Evolutionary conservation across 2,329 filamentous ascomycete genomes (phyloP).

Genomic region (Fulvia fulva): DNA sequence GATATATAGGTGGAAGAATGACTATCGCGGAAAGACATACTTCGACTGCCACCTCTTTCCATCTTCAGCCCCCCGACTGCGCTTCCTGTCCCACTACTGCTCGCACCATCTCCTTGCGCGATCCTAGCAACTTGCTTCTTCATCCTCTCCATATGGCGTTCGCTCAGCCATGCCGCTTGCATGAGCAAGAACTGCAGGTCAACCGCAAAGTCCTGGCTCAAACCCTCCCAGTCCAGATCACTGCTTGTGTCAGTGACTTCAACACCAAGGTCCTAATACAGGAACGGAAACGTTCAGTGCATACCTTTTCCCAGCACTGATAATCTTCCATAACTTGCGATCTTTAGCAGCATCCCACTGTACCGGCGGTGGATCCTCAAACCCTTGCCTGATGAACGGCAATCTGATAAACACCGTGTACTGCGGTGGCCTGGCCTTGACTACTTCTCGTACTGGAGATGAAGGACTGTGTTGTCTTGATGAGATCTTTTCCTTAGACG

Average conservation of each 20-base stretch:
- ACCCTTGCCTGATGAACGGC: slow-evolving; percentile 82
- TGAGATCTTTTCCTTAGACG: slow-evolving; percentile 14
- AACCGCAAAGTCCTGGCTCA: slow-evolving; percentile 66
- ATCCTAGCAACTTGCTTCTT: slow-evolving; percentile 78
- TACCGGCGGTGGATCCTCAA: slow-evolving; percentile 84
- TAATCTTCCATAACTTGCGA: slow-evolving; percentile 80
- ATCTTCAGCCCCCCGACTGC: slow-evolving; percentile 43
- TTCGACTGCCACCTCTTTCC: slow-evolving; percentile 50
- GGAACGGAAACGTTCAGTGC: neutral
- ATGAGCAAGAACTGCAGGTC: slow-evolving; percentile 84
- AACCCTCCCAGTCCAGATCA: slow-evolving; percentile 68
- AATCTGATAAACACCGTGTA: slow-evolving; percentile 80
- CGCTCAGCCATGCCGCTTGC: slow-evolving; percentile 90
- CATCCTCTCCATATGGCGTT: slow-evolving; percentile 84
- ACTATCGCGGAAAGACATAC: slow-evolving; percentile 20
- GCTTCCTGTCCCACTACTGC: slow-evolving; percentile 43
- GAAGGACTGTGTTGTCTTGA: slow-evolving; percentile 16
- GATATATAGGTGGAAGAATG: too few species aligned
- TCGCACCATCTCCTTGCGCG: slow-evolving; percentile 12
- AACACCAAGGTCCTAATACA: too few species aligned
- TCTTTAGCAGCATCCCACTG: slow-evolving; percentile 88
- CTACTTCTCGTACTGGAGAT: neutral
- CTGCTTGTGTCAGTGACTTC: neutral
- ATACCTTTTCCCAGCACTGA: slow-evolving; percentile 58
- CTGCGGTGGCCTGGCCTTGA: slow-evolving; percentile 26